phyloP scores from a whole-genome alignment of 257 asterid genomes.

The Nyctanthes arbortristis region DNA sequence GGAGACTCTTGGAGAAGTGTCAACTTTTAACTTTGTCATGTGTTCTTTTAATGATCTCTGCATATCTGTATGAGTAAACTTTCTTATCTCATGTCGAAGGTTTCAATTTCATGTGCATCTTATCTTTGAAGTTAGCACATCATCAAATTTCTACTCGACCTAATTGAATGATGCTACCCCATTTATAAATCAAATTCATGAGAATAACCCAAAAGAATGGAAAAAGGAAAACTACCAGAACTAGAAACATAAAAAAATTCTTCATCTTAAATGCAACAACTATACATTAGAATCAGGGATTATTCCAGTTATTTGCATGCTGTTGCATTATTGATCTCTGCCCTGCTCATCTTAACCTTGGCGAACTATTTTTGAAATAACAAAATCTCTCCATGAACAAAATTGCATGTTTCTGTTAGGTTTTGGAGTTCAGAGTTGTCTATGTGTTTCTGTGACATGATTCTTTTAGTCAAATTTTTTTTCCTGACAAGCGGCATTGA shows the following conservation, averaged over 20 bases:
- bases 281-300: constrained; percentile 4
- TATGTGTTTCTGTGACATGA: constrained; percentile 1
- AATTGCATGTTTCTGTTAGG: constrained; percentile 9
- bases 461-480: constrained; percentile 4
- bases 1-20: not conserved
- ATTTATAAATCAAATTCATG: not conserved
- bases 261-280: not conserved
- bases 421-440: constrained; percentile 14
- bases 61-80: not conserved
- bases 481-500: not conserved
- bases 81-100: not conserved
- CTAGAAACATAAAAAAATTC: not conserved
- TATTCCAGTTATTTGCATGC: constrained; percentile 1
- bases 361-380: constrained; percentile 10
- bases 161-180: not conserved
- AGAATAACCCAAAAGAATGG: too few species aligned
- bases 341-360: constrained; percentile 20
- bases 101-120: not conserved
- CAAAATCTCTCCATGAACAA: constrained; percentile 3
- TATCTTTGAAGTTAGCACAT: not conserved
- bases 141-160: not conserved
- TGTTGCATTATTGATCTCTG: constrained; percentile 8
- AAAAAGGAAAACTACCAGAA: not conserved
- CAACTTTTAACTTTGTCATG: not conserved
- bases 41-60: not conserved